Conservation (phyloP, 306 rosid species). For the Rosa persica region DNA sequence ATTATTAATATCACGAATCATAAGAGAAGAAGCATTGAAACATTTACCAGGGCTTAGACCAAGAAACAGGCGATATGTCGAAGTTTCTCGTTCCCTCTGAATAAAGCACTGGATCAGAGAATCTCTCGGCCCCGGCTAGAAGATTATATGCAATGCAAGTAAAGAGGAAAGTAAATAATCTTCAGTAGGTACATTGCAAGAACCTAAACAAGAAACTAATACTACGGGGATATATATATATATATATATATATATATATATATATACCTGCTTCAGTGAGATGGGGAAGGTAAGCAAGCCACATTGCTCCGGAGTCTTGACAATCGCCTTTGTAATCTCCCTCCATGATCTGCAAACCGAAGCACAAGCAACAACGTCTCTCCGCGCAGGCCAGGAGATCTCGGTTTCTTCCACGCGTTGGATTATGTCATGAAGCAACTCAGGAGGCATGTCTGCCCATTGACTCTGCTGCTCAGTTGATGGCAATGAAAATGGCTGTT, state of each 20-base stretch:
- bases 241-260: conserved; percentile 20
- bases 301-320: conserved; percentile 81
- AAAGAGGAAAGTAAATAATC: conserved; percentile 8
- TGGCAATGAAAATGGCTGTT: conserved; percentile 32
- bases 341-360: conserved; percentile 91
- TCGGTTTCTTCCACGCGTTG: conserved; percentile 80
- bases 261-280: conserved; percentile 78
- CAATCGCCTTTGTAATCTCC: conserved; percentile 63
- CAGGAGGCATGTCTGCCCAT: conserved; percentile 84
- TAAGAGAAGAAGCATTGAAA: conserved; percentile 17
- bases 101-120: conserved; percentile 84
- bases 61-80: conserved; percentile 76
- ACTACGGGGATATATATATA: too few relatives aligned
- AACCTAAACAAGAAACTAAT: not conserved
- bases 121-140: conserved; percentile 85
- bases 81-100: conserved; percentile 73
- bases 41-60: conserved; percentile 89
- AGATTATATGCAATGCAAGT: not conserved
- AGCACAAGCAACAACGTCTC: conserved; percentile 78
- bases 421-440: conserved; percentile 79
- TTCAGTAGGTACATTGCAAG: not conserved
- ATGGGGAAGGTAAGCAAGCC: conserved; percentile 83
- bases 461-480: conserved; percentile 41
- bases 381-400: conserved; percentile 78
- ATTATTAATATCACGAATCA: not conserved